Base-by-base conservation (phyloP, 306 rosid species). In the Fragaria nilgerrensis region DNA sequence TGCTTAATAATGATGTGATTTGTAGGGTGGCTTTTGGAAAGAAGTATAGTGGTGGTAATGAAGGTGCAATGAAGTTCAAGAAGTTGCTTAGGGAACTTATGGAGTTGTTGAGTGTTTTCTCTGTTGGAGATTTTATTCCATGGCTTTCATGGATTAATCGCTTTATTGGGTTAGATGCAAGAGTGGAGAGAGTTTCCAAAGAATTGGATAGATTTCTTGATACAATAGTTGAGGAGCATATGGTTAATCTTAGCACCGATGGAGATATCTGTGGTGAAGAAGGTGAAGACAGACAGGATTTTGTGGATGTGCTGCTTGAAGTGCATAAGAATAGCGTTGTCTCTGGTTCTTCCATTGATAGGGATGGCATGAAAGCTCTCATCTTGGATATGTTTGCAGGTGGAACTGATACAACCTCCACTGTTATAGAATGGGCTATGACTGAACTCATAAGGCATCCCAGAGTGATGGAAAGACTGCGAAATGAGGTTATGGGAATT, bases 1-100 rank as follows among this genome's bases (percentile, higher is more conserved):
- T 48, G 1, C 1, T 82, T 27, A 74, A 86, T 0, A 89, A 88
- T 41, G 72, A 86, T 44, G 61, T 91, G 8, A 25, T 88, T n/a
- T 86, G 94, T 71, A 70, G 88, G 70, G 90, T 72, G 19, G 78
- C 82, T 39, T 84, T 89, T 17, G 94, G 97, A 20, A 88, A 72
- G 55, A 91, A 88, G 69, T 85, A 88, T 12, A 61, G 66, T 61
- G 44, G 44, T 41, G 44, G 44, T 79, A 44, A 3, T 44, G 48
- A 44, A 58, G 82, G 36, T 6, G 84, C 74, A 25, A 48, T 2
- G 56, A 76, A 59, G 9, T 89, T 89, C 6, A 74, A 15, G 32
- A 23, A 53, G 72, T 44, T 89, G 41, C 2, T 89, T 12, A 3
- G 9, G 50, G 78, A 84, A 25, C 75, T 89, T 20, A 47, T 2